Evolutionary conservation across 2,329 filamentous ascomycete genomes (phyloP), one percentile per base, ranked within the genome.

Genomic region (Daldinia eschscholtzii): DNA sequence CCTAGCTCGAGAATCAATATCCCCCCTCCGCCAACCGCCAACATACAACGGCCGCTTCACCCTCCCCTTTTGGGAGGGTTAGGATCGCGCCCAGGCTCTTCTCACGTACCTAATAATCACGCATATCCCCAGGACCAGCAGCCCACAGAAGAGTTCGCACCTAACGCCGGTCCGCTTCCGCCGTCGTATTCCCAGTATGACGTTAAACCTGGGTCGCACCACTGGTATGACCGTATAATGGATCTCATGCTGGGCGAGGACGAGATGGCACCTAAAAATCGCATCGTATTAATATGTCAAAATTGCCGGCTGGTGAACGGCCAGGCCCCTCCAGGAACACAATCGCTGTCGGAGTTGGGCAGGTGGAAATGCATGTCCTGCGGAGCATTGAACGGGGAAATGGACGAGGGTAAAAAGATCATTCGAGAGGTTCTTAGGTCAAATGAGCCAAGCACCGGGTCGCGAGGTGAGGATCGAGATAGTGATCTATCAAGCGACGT

Each of bases 211-310:
- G 76, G 75, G 10, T 73, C 72, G 7, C 83, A 89, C 15, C 90
- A 92, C 77, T 99, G 96, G 96, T 99, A 98, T 80, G 96, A 99
- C 79, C 89, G 95, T 63, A 90, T 99, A 60, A 85, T 99, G 64
- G 96, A 99, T 76, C 88, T 97, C 0, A 88, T 99, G 28, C 87
- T 99, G 0, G 96, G 96, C 57, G 96, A 99, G 77, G 96, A 99
- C 76, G 96, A 99, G 81, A 97, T 93, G 4, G 90, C 92, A 12
- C 89, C 95, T 2, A 97, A 94, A 83, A 98, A 98, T 80, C 90
- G 96, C 18, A 89, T 97, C 65, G 95, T 90, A 6, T 84, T 99
- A 71, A 93, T 99, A 62, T 99, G 96, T 81, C 80, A 84, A 35
- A 85, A 87, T 42, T 99, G 96, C 79, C 87, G 93, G 33, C 87